Conservation (phyloP, 176 grass and related monocot species). For the Thinopyrum elongatum region DNA sequence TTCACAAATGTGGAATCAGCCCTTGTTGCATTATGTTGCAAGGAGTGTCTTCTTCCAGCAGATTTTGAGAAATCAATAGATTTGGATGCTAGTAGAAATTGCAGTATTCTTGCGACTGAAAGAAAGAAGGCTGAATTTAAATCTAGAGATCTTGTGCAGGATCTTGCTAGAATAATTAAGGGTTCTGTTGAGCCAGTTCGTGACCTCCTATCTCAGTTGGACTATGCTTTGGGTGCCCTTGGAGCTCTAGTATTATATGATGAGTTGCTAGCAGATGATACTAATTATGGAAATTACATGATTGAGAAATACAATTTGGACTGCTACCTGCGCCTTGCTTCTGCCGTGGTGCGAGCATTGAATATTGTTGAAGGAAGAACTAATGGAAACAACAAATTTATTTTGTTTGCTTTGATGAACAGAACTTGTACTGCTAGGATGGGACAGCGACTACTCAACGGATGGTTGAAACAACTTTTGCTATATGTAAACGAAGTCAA, state of each 20-base stretch:
- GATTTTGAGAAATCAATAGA: conserved; percentile 71
- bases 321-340: no score
- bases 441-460: no score
- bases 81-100: conserved; percentile 61
- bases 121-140: conserved; percentile 89
- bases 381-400: no score
- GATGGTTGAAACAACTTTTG: no score
- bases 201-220: conserved; percentile 83
- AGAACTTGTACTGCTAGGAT: no score
- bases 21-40: conserved; percentile 83
- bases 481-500: no score
- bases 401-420: no score
- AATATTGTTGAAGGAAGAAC: no score
- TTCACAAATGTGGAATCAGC: conserved; percentile 92
- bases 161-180: conserved; percentile 85
- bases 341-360: no score
- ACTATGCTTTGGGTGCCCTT: conserved; percentile 70
- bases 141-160: conserved; percentile 82
- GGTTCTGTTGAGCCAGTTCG: conserved; percentile 81
- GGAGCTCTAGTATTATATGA: conserved; percentile 73
- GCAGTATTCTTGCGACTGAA: conserved; percentile 69
- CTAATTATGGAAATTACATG: conserved; percentile 69
- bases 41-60: conserved; percentile 77
- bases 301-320: conserved; percentile 89
- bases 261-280: conserved; percentile 86